Base-by-base conservation (phyloP, 2,329 filamentous ascomycete species). In the Lecanoromycetidae sp. region DNA sequence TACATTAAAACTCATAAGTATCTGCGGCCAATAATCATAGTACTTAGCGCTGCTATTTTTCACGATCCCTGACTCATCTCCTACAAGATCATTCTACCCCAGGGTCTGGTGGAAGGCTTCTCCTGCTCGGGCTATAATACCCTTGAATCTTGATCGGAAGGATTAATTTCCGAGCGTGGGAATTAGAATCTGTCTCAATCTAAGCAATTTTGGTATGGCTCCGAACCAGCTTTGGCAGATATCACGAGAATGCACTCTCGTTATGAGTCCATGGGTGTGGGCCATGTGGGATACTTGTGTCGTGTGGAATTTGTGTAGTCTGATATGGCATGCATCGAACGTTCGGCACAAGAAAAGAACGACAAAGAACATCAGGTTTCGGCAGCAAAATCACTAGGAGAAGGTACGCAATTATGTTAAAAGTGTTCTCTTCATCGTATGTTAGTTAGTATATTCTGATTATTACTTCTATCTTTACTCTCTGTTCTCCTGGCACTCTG, bases 101-200 rank as follows among this genome's bases (percentile, higher is more conserved):
- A 15, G 12, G 33, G 17, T 35, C 17, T n/a, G 33, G 15, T 20
- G 15, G 33, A n/a, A 35, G 15, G 5, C 33, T 9, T 35, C 20
- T 19, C 20, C 20, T n/a, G 33, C 2, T 36, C n/a, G 10, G 9
- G 8, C 10, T 10, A 36, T 19, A 23, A 45, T 27, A 35, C 36
- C 17, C 17, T 49, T 9, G 47, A 36, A 23, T 49, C 23, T 41
- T 39, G 30, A 35, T 9, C 20, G 15, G 33, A 19, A 20, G 33
- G 9, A n/a, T n/a, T n/a, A n/a, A n/a, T n/a, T n/a, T n/a, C n/a
- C n/a, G n/a, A n/a, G n/a, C n/a, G n/a, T n/a, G n/a, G n/a, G n/a
- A n/a, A n/a, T n/a, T n/a, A n/a, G n/a, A n/a, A n/a, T n/a, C n/a
- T n/a, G n/a, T n/a, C n/a, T n/a, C n/a, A n/a, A n/a, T n/a, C n/a